Conservation (phyloP, 257 asterid genomes). For the Rubia yunnanensis region DNA sequence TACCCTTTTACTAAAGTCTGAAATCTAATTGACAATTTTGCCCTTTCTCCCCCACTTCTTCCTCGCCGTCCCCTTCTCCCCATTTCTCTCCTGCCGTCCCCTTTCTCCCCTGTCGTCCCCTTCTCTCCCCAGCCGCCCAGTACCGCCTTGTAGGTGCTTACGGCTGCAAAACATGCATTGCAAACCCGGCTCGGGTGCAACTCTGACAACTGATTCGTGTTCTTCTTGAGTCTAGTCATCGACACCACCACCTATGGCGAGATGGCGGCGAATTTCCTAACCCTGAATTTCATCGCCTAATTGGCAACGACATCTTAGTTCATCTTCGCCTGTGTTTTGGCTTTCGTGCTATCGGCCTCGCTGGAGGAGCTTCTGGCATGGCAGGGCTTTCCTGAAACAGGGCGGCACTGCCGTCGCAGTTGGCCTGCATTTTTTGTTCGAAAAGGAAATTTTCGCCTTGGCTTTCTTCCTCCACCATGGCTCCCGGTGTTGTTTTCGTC, state of each 20-base stretch:
- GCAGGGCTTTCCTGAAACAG: constrained; percentile 43
- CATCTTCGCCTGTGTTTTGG: constrained; percentile 37
- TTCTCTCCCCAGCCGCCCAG: too few species aligned
- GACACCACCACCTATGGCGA: constrained; percentile 36
- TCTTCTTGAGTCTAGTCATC: constrained; percentile 38
- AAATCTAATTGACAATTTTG: too few species aligned
- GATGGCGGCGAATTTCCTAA: constrained; percentile 47
- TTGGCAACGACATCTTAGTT: constrained; percentile 30
- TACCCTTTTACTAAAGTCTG: too few species aligned
- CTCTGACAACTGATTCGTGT: constrained; percentile 32
- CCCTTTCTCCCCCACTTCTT: too few species aligned
- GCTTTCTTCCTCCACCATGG: background rate
- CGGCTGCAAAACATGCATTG: constrained; percentile 32
- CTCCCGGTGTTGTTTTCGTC: constrained; percentile 4
- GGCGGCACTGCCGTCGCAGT: constrained; percentile 39
- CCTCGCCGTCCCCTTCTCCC: too few species aligned
- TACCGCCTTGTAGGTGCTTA: constrained; percentile 33
- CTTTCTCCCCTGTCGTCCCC: too few species aligned
- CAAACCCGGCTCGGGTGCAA: constrained; percentile 55
- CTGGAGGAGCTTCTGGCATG: constrained; percentile 9
- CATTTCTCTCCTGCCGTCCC: too few species aligned
- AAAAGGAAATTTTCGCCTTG: constrained; percentile 38
- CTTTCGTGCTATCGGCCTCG: constrained; percentile 34
- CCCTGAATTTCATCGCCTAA: constrained; percentile 31
- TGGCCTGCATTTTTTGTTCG: constrained; percentile 50